Percentiles rank a stretch among this genome's conserved stretches.
Evolutionary conservation across 2,329 filamentous ascomycete species (phyloP).

Genomic region (Nigrospora sphaerica): DNA sequence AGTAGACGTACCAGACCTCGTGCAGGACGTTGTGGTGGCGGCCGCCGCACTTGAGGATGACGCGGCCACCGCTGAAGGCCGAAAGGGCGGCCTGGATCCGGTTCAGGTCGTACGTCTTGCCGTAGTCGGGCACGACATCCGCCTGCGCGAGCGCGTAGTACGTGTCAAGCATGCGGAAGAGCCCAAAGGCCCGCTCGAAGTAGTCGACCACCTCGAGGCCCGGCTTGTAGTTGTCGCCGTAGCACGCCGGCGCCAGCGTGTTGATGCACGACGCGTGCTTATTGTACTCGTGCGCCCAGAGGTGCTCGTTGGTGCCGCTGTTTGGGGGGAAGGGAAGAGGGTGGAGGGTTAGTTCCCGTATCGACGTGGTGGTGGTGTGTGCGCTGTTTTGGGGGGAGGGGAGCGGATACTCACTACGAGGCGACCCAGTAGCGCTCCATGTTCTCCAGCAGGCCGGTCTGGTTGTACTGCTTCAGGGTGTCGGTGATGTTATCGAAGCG

Average conservation of each 20-base stretch:
- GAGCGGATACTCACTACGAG: conserved; percentile 18
- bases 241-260: conserved; percentile 59
- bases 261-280: conserved; percentile 69
- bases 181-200: conserved; percentile 31
- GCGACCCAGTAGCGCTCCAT: conserved; percentile 38
- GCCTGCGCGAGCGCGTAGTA: conserved; percentile 28
- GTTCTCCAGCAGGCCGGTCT: conserved; percentile 27
- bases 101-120: conserved; percentile 32
- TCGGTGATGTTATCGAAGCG: conserved; percentile 33
- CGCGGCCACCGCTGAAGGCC: conserved; percentile 33
- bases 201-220: conserved; percentile 39
- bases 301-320: conserved; percentile 30
- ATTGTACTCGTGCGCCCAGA: conserved; percentile 67
- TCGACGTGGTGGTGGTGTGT: neutral
- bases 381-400: neutral
- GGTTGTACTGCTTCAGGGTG: conserved; percentile 31
- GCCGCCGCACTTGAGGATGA: conserved; percentile 35
- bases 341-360: neutral
- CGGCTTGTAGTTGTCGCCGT: conserved; percentile 40
- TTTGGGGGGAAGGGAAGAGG: neutral
- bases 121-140: conserved; percentile 27
- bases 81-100: conserved; percentile 34
- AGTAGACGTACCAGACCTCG: conserved; percentile 47
- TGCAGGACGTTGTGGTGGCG: conserved; percentile 31
- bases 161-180: conserved; percentile 35